Evolutionary conservation across 1,139 yeast genomes (phyloP).

Genomic region (Scheffersomyces parashehatae): DNA sequence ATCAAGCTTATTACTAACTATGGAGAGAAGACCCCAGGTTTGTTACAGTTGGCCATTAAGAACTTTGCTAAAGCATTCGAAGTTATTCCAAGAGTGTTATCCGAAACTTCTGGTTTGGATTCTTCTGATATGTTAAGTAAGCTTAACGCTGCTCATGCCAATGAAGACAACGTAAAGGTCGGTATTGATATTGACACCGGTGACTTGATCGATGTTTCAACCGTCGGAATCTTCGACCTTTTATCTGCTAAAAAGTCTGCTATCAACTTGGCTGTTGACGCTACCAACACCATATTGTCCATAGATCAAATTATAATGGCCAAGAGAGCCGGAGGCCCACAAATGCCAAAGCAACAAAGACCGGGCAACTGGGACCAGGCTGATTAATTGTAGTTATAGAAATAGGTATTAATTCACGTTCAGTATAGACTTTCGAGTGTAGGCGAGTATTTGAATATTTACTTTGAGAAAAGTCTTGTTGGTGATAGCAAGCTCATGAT

Average conservation of each 20-base stretch:
- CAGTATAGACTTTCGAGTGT: neutral
- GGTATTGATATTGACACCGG: constrained; percentile 28
- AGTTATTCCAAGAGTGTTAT: constrained; percentile 86
- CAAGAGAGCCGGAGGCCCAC: constrained; percentile 96
- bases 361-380: constrained; percentile 98
- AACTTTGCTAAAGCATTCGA: constrained; percentile 94
- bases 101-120: constrained; percentile 94
- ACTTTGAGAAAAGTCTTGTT: too few species aligned
- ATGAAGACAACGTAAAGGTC: constrained; percentile 54
- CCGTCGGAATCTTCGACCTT: constrained; percentile 74
- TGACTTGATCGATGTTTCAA: constrained; percentile 58
- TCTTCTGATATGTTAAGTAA: constrained; percentile 84
- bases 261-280: constrained; percentile 91
- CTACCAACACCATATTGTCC: constrained; percentile 85
- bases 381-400: constrained; percentile 44
- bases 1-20: constrained; percentile 75
- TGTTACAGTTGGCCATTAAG: constrained; percentile 89
- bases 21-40: constrained; percentile 94
- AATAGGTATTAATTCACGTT: too few species aligned
- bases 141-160: constrained; percentile 81
- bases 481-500: too few species aligned
- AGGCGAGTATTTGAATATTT: neutral
- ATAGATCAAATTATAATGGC: constrained; percentile 94
- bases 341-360: constrained; percentile 80
- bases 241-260: constrained; percentile 83